phyloP scores from a whole-genome alignment of 768 basidiomycete species.

The Pholiota molesta region DNA sequence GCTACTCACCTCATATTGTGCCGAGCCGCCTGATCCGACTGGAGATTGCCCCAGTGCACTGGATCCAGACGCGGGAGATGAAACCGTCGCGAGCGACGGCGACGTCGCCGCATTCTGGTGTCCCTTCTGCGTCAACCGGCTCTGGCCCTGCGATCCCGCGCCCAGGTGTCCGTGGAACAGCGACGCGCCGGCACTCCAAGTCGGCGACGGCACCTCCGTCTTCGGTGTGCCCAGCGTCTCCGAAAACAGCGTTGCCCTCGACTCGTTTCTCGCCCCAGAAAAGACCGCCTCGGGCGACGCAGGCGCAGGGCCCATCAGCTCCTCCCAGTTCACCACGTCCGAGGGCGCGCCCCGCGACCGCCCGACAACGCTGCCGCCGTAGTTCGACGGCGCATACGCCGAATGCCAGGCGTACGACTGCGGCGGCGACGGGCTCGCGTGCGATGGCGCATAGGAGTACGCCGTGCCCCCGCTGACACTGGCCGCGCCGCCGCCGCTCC shows the following conservation, averaged over 20 bases:
- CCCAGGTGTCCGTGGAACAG: background rate
- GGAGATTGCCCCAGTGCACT: slow-evolving; percentile 22
- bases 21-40: slow-evolving; percentile 16
- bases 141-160: background rate
- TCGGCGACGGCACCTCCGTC: slow-evolving; percentile 2
- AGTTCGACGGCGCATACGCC: background rate
- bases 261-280: background rate
- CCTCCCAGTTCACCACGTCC: slow-evolving; percentile 20
- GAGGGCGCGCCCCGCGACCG: slow-evolving; percentile 5
- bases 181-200: background rate
- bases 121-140: background rate
- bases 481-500: too few relatives aligned
- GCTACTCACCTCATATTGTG: slow-evolving; percentile 15
- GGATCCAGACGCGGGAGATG: slow-evolving; percentile 21
- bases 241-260: slow-evolving; percentile 8
- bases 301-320: slow-evolving; percentile 12
- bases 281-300: background rate
- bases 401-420: background rate
- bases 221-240: slow-evolving; percentile 14
- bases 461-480: slow-evolving; percentile 7
- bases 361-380: background rate
- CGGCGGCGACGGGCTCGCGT: background rate
- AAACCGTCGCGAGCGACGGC: slow-evolving; percentile 23
- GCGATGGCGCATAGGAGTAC: background rate
- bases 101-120: slow-evolving; percentile 9